A percentile compares a stretch with the other conserved stretches of the same genome.
Conservation (phyloP, 2,329 filamentous ascomycete species). For the Aureobasidium sp. region DNA sequence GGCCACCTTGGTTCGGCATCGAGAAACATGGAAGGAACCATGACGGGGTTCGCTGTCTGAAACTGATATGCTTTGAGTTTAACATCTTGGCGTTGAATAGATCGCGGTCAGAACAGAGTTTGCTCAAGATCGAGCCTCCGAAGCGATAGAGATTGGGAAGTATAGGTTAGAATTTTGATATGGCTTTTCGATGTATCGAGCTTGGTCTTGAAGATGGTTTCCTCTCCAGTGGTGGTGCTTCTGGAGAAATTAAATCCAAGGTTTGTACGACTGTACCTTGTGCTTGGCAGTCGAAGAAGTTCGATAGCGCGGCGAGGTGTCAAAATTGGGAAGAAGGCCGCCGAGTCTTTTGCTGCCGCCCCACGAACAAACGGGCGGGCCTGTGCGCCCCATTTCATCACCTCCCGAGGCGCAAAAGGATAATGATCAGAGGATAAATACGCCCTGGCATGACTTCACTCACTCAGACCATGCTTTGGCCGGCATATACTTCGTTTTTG, state of each 20-base stretch:
- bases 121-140: background rate
- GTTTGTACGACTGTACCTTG: background rate
- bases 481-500: background rate
- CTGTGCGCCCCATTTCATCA: conserved; percentile 11
- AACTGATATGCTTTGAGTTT: background rate
- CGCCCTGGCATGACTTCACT: background rate
- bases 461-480: background rate
- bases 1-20: background rate
- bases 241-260: background rate
- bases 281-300: background rate
- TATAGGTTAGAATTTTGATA: background rate
- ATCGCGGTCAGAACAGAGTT: background rate
- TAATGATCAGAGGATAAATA: conserved; percentile 9
- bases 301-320: background rate
- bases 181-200: background rate
- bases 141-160: background rate
- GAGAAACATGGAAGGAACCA: background rate
- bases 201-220: too few species aligned
- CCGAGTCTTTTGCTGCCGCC: background rate
- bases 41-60: background rate
- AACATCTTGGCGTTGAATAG: background rate
- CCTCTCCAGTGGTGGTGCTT: background rate
- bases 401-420: background rate
- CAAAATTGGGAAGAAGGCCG: background rate
- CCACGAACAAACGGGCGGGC: background rate